These are phyloP conservation scores for Wickerhamiella brachini DNA, from an alignment of 805 yeast species.

Conservation along the genomic window DNA sequence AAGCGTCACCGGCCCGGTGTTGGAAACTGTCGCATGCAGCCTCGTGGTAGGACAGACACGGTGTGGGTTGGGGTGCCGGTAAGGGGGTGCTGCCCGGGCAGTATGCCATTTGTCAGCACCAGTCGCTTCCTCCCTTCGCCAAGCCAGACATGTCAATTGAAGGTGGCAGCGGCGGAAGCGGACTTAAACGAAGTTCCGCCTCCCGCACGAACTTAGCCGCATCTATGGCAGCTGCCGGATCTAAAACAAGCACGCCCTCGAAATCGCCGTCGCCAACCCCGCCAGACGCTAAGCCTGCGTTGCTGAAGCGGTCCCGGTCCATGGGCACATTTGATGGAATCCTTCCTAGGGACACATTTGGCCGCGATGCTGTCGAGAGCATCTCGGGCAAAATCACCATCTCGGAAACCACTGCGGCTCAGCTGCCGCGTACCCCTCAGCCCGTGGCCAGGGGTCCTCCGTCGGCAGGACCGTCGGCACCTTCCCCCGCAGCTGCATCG, in stretches of 20 bases:
- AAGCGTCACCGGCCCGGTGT: too few relatives aligned
- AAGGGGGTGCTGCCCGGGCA: too few relatives aligned
- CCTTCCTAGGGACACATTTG: slow-evolving; percentile 2
- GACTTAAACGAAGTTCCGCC: neutral
- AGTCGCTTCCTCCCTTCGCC: neutral
- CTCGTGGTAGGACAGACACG: neutral
- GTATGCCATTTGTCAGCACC: neutral
- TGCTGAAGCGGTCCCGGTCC: slow-evolving; percentile 8
- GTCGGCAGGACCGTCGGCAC: neutral
- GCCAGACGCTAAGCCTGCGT: neutral
- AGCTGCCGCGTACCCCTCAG: neutral
- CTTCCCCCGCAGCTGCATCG: neutral
- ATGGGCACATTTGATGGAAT: slow-evolving; percentile 10
- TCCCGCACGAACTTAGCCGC: neutral
- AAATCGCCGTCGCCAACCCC: neutral
- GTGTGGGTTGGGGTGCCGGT: too few relatives aligned
- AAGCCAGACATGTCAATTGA: neutral
- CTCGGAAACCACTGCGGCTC: neutral
- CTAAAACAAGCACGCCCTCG: neutral
- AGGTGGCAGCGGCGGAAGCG: neutral
- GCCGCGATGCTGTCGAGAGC: slow-evolving; percentile 9
- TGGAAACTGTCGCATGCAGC: neutral
- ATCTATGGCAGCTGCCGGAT: neutral
- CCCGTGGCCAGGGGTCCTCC: neutral
- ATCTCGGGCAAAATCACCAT: slow-evolving; percentile 4